Evolutionary conservation across 768 basidiomycete genomes (phyloP), one percentile per base, ranked within the genome.

Genomic region (Mycena belliarum): DNA sequence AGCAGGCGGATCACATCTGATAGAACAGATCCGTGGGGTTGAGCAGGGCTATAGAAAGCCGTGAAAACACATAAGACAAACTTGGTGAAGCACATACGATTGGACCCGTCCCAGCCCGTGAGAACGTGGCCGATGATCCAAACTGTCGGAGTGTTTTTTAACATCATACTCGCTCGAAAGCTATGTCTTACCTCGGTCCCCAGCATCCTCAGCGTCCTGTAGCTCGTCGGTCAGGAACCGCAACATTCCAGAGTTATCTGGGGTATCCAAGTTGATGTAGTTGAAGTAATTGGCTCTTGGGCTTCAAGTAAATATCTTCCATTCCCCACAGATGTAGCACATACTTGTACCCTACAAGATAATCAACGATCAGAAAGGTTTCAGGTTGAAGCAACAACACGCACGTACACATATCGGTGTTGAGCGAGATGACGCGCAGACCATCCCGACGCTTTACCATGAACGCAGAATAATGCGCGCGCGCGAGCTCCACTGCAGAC

Each of bases 201-300:
- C 85, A 21, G 79, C 77, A 66, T 92, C 89, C 70, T 92, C 90
- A 9, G 89, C 89, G 50, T 77, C 85, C 69, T 92, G 89, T 15
- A 91, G 73, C 68, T 91, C 88, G 57, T 89, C 85, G 7, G 89
- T 91, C 61, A 92, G 65, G 72, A 89, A 91, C 35, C 87, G 78
- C 63, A 91, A 74, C 84, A 91, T 88, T 21, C 89, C 89, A 42
- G 87, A 90, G 38, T 76, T 75, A 69, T 92, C 90, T 12, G 85
- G 81, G 24, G 81, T 68, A 23, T 84, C 84, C 66, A 88, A 78
- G 64, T 91, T 89, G 72, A 91, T 85, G 65, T 87, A 92, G 68
- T 87, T 88, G 73, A 90, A 88, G 61, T 81, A 84, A 67, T 92
- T 92, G 14, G 84, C 76, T 47, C 84, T 85, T 40, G 44, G 29